Conservation (phyloP, 768 basidiomycete species). For the Suillus ampliporus region DNA sequence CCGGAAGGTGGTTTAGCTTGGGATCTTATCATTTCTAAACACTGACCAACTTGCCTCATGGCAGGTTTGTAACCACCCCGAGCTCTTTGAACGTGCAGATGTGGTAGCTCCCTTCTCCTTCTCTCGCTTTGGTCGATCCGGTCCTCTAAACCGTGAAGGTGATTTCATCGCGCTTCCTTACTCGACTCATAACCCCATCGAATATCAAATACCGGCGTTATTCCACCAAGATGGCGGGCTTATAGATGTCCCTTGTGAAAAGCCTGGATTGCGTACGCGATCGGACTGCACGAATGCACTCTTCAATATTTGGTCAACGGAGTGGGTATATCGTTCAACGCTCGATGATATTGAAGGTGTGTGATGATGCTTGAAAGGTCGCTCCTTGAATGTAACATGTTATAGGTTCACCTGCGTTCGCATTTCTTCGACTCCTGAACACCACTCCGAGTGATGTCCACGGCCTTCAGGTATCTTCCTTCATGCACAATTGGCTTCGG, state of each 20-base stretch:
- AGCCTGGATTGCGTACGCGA: conserved; percentile 52
- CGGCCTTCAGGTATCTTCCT: conserved; percentile 59
- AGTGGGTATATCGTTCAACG: conserved; percentile 77
- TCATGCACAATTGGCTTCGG: conserved; percentile 60
- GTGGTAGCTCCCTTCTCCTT: conserved; percentile 94
- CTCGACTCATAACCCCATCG: conserved; percentile 87
- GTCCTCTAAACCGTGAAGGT: conserved; percentile 85
- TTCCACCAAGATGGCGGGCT: conserved; percentile 82
- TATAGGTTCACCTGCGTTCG: conserved; percentile 62
- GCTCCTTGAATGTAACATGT: conserved; percentile 19
- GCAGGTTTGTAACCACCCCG: conserved; percentile 97
- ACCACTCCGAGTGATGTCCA: conserved; percentile 70
- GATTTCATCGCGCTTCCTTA: conserved; percentile 84
- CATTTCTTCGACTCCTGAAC: conserved; percentile 77
- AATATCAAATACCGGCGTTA: conserved; percentile 73
- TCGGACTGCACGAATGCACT: conserved; percentile 64
- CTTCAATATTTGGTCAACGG: conserved; percentile 90
- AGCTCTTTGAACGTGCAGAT: conserved; percentile 96
- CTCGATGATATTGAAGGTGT: conserved; percentile 60
- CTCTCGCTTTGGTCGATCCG: conserved; percentile 78
- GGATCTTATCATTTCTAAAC: conserved; percentile 7
- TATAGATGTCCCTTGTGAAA: conserved; percentile 63
- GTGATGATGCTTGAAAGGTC: conserved; percentile 25
- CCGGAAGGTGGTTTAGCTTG: conserved; percentile 70
- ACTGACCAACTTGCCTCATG: neutral